Percentiles rank a stretch among this genome's conserved stretches.
phyloP scores from a whole-genome alignment of 345 rosid species.

The Citrus reticulata region DNA sequence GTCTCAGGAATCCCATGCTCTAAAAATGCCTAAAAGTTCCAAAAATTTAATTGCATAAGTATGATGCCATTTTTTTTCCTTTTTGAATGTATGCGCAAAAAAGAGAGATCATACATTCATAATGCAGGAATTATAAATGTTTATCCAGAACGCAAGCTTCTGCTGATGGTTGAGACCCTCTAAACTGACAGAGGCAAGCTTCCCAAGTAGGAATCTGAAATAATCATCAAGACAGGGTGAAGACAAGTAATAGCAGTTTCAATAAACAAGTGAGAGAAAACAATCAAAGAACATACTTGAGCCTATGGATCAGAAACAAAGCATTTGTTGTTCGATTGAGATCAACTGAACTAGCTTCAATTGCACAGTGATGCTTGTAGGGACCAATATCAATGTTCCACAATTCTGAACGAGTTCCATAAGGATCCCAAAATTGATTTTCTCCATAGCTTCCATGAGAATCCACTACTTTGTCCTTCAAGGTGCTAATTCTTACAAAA shows the following conservation, averaged over 20 bases:
- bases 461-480: conserved; percentile 42
- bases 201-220: conserved; percentile 63
- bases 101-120: conserved; percentile 61
- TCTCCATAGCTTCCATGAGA: conserved; percentile 18
- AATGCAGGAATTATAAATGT: conserved; percentile 77
- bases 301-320: conserved; percentile 60
- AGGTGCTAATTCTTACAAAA: conserved; percentile 60
- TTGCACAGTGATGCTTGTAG: conserved; percentile 49
- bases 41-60: conserved; percentile 1
- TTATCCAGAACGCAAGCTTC: conserved; percentile 97
- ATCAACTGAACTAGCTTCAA: conserved; percentile 60
- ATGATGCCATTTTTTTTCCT: neutral
- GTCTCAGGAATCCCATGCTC: conserved; percentile 74
- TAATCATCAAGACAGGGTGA: conserved; percentile 13
- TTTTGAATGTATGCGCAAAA: neutral
- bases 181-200: conserved; percentile 64
- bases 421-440: conserved; percentile 49
- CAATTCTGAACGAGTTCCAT: conserved; percentile 38
- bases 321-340: conserved; percentile 50
- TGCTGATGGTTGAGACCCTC: conserved; percentile 82
- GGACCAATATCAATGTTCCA: conserved; percentile 54
- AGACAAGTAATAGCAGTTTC: neutral
- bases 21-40: conserved; percentile 55
- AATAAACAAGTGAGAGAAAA: neutral
- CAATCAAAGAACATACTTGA: conserved; percentile 52